Conservation (phyloP, 2,329 filamentous ascomycete species). For the Stemphylium lycopersici region DNA sequence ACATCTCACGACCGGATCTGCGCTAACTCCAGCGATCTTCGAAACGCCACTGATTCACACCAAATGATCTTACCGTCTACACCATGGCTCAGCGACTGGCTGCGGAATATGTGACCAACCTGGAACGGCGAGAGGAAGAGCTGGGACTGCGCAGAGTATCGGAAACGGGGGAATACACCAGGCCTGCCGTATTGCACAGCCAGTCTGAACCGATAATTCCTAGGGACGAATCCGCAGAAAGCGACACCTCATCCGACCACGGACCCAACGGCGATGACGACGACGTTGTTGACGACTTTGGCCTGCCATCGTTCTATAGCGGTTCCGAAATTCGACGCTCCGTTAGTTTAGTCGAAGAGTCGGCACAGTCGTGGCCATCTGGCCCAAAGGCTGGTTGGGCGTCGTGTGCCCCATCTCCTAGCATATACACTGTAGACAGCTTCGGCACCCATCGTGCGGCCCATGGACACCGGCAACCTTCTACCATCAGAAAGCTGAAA, state of each 20-base stretch:
- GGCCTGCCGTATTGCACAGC: neutral
- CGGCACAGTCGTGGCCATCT: neutral
- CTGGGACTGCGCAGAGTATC: neutral
- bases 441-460: neutral
- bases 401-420: slow-evolving; percentile 16
- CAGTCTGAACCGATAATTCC: neutral
- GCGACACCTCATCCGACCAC: neutral
- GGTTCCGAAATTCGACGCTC: neutral
- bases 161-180: neutral
- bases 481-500: slow-evolving; percentile 22
- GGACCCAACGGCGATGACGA: neutral
- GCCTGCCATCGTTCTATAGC: too few relatives aligned
- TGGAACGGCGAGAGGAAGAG: neutral
- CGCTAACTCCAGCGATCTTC: too few relatives aligned
- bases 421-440: slow-evolving; percentile 16
- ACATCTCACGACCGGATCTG: too few relatives aligned
- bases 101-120: neutral
- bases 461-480: slow-evolving; percentile 13
- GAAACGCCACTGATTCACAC: neutral
- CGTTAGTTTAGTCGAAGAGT: neutral
- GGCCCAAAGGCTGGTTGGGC: slow-evolving; percentile 2
- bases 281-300: neutral
- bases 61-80: neutral
- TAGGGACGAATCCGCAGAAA: neutral
- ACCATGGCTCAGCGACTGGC: neutral